Evolutionary conservation across 169 alveolate genomes (phyloP).

Genomic region (Eimeria necatrix): DNA sequence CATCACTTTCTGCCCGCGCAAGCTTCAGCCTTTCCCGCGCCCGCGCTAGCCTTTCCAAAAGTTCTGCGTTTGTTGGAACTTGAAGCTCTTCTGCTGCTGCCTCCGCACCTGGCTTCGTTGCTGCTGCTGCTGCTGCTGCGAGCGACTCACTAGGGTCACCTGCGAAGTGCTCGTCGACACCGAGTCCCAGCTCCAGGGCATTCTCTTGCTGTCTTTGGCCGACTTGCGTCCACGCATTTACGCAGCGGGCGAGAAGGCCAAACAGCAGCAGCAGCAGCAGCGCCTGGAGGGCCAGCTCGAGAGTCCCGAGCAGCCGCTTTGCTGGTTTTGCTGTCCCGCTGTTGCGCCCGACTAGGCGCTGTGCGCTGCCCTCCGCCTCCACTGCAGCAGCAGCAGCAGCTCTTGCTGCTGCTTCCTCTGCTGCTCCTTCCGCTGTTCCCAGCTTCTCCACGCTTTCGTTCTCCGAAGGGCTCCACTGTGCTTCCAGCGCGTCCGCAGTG

Average conservation of each 20-base stretch:
- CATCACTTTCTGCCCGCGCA: not conserved
- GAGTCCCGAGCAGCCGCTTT: not conserved
- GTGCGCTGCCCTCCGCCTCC: not conserved
- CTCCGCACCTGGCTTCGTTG: not conserved
- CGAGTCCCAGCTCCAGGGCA: too few relatives aligned
- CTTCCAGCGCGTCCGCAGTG: not conserved
- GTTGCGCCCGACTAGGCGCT: not conserved
- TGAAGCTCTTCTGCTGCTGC: not conserved
- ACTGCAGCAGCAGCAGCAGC: not conserved
- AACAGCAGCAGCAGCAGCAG: conserved; percentile 50
- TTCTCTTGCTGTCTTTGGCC: too few relatives aligned
- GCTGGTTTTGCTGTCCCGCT: not conserved
- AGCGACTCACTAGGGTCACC: too few relatives aligned
- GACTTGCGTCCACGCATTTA: not conserved
- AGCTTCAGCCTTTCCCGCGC: not conserved
- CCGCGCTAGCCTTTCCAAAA: not conserved
- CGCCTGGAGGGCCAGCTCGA: not conserved
- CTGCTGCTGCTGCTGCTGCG: not conserved
- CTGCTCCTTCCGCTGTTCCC: not conserved
- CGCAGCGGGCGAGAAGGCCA: not conserved
- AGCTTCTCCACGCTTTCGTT: too few relatives aligned
- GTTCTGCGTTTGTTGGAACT: not conserved
- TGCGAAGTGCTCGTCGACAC: too few relatives aligned
- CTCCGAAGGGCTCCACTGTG: not conserved
- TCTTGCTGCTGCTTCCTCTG: conserved; percentile 36